These are phyloP conservation scores for Herpetomonas tarakana DNA, from an alignment of 208 protist species.

Conservation along the genomic window DNA sequence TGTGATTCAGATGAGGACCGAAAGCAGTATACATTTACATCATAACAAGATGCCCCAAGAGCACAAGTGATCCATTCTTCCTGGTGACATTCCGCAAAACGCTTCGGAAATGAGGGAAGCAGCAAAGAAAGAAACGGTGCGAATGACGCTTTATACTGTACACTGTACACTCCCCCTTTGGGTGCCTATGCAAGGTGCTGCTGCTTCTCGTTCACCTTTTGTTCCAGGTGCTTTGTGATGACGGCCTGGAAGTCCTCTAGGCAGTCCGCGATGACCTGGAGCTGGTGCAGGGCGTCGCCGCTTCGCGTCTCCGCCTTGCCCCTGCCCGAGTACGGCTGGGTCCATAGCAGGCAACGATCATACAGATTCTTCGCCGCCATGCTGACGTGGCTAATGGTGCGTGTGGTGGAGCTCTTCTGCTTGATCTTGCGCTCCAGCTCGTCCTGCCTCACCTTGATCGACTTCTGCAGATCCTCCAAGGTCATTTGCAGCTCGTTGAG, in stretches of 20 bases:
- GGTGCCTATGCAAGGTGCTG: no score
- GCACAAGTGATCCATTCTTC: no score
- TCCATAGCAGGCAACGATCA: constrained; percentile 84
- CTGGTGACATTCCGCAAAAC: no score
- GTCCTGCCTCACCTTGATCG: constrained; percentile 87
- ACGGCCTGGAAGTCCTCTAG: constrained; percentile 89
- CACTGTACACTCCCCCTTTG: no score
- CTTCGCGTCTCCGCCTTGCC: constrained; percentile 62
- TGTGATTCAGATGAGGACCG: no score
- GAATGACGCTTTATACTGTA: no score
- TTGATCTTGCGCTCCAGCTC: constrained; percentile 86
- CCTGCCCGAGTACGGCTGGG: constrained; percentile 64
- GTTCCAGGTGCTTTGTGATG: constrained; percentile 64
- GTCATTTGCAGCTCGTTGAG: constrained; percentile 86
- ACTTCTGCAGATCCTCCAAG: constrained; percentile 82
- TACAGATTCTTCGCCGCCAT: constrained; percentile 91
- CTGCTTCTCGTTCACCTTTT: constrained; percentile 5
- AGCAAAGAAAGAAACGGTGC: no score
- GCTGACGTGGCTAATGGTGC: constrained; percentile 88
- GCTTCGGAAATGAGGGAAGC: no score
- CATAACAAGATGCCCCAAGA: no score
- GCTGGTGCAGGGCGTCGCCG: constrained; percentile 79
- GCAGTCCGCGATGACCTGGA: constrained; percentile 87
- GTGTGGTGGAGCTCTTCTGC: constrained; percentile 84
- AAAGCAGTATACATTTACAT: no score